These are phyloP conservation scores for Blastobotrys raffinosifermentans DNA, from an alignment of 1,139 yeast species.

Conservation along the genomic window DNA sequence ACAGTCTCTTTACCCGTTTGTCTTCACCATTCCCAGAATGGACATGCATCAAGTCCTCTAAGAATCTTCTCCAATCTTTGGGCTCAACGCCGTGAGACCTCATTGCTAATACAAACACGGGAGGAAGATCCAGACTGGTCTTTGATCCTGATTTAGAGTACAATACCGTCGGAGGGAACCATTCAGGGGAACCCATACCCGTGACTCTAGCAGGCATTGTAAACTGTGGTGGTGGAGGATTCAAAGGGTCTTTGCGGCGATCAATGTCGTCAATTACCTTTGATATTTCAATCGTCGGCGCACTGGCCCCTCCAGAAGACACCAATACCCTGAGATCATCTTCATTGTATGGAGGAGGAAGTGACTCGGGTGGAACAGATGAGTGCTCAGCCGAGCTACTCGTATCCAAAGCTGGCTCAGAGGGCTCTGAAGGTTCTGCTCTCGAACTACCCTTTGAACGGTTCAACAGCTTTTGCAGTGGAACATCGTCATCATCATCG, in stretches of 20 bases:
- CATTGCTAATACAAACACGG: slow-evolving; percentile 2
- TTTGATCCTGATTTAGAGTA: slow-evolving; percentile 2
- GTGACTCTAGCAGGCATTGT: slow-evolving; percentile 4
- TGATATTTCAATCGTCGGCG: background rate
- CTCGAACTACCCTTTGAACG: too few relatives aligned
- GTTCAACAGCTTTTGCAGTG: too few relatives aligned
- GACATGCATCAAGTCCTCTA: slow-evolving; percentile 5
- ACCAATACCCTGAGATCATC: background rate
- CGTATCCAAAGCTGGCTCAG: too few relatives aligned
- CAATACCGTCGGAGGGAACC: slow-evolving; percentile 4
- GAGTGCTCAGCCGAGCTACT: too few relatives aligned
- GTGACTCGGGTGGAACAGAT: too few relatives aligned
- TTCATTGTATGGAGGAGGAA: slow-evolving; percentile 1
- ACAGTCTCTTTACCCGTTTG: background rate
- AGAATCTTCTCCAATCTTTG: slow-evolving; percentile 5
- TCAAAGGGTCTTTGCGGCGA: slow-evolving; percentile 4
- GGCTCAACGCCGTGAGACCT: slow-evolving; percentile 4
- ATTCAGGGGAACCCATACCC: slow-evolving; percentile 1
- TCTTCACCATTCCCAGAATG: background rate
- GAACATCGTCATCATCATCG: too few relatives aligned
- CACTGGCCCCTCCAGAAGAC: background rate
- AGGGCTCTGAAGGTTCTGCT: too few relatives aligned
- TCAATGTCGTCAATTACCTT: slow-evolving; percentile 1
- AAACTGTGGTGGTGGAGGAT: slow-evolving; percentile 7
- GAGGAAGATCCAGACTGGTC: slow-evolving; percentile 1